Percentiles rank a stretch among this genome's conserved stretches.
Evolutionary conservation across 768 basidiomycete species (phyloP).

Genomic region (Lentinus brumalis): DNA sequence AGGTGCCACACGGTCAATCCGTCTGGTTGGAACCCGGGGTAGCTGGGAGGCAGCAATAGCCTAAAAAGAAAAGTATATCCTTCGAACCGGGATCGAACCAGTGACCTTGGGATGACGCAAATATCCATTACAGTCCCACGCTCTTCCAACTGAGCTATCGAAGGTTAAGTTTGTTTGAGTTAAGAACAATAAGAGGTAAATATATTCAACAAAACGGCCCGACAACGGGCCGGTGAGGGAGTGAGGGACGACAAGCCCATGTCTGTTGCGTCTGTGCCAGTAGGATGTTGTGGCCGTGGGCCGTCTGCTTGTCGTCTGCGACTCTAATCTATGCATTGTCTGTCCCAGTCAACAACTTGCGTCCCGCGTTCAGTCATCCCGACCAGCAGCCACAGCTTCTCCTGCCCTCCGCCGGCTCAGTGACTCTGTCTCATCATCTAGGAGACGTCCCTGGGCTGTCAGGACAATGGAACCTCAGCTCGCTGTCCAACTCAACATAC

Average conservation of each 20-base stretch:
- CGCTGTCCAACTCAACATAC: constrained; percentile 36
- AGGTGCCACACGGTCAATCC: too few species aligned
- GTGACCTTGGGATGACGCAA: constrained; percentile 20
- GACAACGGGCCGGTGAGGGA: too few species aligned
- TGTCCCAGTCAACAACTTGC: not conserved
- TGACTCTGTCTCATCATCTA: constrained; percentile 18
- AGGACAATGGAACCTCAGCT: constrained; percentile 25
- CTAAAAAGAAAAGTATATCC: not conserved
- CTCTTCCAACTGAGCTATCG: constrained; percentile 29
- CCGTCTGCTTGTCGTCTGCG: constrained; percentile 9
- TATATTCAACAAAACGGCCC: too few species aligned
- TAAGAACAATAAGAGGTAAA: not conserved
- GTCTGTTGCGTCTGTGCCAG: not conserved
- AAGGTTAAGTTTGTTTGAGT: constrained; percentile 4
- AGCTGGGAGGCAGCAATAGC: not conserved
- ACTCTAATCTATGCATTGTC: not conserved
- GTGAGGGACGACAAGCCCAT: too few species aligned
- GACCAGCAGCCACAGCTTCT: constrained; percentile 18
- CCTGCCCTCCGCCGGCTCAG: constrained; percentile 18
- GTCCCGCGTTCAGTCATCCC: constrained; percentile 28
- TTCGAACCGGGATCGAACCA: constrained; percentile 27
- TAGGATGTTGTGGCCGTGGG: constrained; percentile 16
- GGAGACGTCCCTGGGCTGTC: not conserved
- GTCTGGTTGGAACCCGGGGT: too few species aligned
- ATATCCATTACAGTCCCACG: constrained; percentile 22